A percentile compares a stretch with the other conserved stretches of the same genome.
phyloP scores from a whole-genome alignment of 1,139 yeast genomes.

The Blastobotrys capitulatus region DNA sequence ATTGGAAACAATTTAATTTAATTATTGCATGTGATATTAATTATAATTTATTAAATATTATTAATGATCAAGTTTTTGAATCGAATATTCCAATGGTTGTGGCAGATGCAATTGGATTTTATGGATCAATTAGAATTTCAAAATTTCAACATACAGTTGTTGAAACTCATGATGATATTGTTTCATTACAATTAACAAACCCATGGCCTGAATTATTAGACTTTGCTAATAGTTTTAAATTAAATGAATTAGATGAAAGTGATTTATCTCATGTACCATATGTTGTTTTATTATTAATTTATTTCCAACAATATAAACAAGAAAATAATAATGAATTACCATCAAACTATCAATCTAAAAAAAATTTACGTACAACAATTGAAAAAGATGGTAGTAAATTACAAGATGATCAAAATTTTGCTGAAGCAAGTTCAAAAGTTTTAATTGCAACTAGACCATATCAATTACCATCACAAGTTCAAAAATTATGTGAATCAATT shows the following conservation, averaged over 20 bases:
- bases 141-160: conserved; percentile 56
- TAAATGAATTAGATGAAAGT: conserved; percentile 43
- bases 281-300: conserved; percentile 57
- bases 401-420: conserved; percentile 53
- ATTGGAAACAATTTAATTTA: conserved; percentile 49
- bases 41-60: conserved; percentile 20
- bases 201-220: conserved; percentile 73
- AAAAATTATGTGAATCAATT: neutral
- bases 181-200: conserved; percentile 61
- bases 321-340: conserved; percentile 39
- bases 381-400: conserved; percentile 12
- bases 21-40: conserved; percentile 44
- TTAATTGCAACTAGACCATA: conserved; percentile 41
- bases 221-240: conserved; percentile 48
- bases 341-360: conserved; percentile 42
- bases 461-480: conserved; percentile 33
- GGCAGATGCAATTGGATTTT: conserved; percentile 56
- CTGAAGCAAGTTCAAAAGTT: conserved; percentile 62
- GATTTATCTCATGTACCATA: conserved; percentile 72
- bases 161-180: conserved; percentile 67
- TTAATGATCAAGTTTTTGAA: conserved; percentile 41
- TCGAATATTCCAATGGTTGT: conserved; percentile 49
- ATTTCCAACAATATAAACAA: conserved; percentile 43
- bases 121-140: conserved; percentile 55
- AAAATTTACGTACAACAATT: conserved; percentile 40